phyloP scores from a whole-genome alignment of 139 green algal species.

The Chara braunii region DNA sequence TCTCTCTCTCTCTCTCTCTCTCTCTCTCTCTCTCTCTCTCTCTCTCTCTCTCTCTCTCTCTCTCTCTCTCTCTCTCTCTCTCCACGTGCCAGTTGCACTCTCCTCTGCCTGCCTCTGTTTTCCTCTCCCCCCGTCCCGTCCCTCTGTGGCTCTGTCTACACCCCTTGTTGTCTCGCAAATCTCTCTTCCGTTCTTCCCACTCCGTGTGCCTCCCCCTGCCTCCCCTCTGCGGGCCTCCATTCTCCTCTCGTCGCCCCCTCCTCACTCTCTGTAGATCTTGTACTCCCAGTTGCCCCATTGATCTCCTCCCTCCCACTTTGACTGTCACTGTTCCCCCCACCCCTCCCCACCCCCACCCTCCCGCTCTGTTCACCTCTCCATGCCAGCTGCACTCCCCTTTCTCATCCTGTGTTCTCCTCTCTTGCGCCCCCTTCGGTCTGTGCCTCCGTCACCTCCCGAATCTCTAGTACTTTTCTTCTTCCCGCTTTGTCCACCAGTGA shows the following conservation, averaged over 20 bases:
- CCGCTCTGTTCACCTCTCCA: too few relatives aligned
- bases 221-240: not conserved
- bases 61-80: slow-evolving; percentile 15
- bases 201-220: not conserved
- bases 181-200: not conserved
- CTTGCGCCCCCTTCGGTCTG: too few relatives aligned
- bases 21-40: slow-evolving; percentile 13
- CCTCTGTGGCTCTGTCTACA: slow-evolving; percentile 5
- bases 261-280: not conserved
- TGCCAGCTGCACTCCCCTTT: too few relatives aligned
- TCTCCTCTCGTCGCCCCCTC: slow-evolving; percentile 1
- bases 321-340: too few relatives aligned
- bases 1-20: not conserved
- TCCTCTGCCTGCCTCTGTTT: not conserved
- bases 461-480: too few relatives aligned
- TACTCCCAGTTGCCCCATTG: too few relatives aligned
- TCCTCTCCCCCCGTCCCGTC: not conserved
- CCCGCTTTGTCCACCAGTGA: too few relatives aligned
- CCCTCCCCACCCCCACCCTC: too few relatives aligned
- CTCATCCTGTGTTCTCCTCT: too few relatives aligned
- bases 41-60: not conserved
- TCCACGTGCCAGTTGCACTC: too few relatives aligned
- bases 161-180: not conserved
- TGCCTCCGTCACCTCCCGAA: too few relatives aligned
- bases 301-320: too few relatives aligned